These are phyloP conservation scores for Scenedesmus sp. DNA, from an alignment of 163 green algal species.

Conservation along the genomic window DNA sequence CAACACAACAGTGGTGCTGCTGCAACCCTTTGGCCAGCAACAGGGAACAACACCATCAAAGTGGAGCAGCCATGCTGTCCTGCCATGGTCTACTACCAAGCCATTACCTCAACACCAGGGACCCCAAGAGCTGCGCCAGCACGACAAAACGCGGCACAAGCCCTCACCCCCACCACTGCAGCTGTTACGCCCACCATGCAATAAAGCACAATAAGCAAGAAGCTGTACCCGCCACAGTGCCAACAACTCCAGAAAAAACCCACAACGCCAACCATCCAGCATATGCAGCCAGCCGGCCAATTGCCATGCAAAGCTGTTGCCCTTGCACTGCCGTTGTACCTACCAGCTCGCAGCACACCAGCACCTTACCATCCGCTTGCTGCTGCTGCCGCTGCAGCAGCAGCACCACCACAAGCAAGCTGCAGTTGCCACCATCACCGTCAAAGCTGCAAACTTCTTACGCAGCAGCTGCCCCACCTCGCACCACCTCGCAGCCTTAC, in stretches of 20 bases:
- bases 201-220: neutral
- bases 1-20: neutral
- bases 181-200: neutral
- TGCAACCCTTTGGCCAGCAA: neutral
- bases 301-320: neutral
- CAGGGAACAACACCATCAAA: neutral
- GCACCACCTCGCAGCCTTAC: neutral
- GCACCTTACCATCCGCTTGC: neutral
- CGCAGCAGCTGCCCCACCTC: too few species aligned
- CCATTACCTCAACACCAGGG: neutral
- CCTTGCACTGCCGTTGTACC: neutral
- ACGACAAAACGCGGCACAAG: neutral
- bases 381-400: neutral
- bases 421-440: too few species aligned
- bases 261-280: neutral
- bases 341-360: neutral
- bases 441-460: too few species aligned
- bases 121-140: neutral
- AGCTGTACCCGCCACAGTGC: neutral
- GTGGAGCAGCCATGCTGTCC: too few species aligned
- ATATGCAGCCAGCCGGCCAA: neutral
- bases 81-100: neutral
- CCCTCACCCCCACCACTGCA: neutral
- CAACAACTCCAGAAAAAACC: neutral
- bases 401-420: neutral